These are phyloP conservation scores for Scleromitrula shiraiana DNA, from an alignment of 2,329 filamentous ascomycete species.

Conservation along the genomic window DNA sequence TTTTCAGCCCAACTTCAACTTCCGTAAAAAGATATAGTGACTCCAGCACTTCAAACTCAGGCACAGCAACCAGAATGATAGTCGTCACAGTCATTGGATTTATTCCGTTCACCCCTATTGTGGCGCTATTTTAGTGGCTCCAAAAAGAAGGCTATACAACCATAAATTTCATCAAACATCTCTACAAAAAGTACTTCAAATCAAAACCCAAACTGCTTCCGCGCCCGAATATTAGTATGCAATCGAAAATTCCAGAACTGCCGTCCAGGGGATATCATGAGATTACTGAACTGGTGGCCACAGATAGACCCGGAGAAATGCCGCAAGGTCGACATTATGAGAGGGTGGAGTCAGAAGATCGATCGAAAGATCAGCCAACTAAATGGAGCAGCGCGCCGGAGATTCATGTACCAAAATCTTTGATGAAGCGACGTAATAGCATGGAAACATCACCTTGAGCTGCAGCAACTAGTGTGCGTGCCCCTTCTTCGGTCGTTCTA, in stretches of 20 bases:
- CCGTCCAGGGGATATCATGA: not conserved
- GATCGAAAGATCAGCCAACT: not conserved
- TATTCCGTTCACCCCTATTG: too few relatives aligned
- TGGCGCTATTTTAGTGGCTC: too few relatives aligned
- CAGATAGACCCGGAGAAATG: not conserved
- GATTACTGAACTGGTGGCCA: not conserved
- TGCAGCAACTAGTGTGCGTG: constrained; percentile 35
- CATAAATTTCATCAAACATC: too few relatives aligned
- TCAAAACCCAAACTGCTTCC: too few relatives aligned
- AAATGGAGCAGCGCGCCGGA: not conserved
- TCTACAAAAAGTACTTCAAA: too few relatives aligned
- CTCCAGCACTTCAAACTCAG: too few relatives aligned
- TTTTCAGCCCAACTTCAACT: too few relatives aligned
- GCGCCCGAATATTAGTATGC: too few relatives aligned
- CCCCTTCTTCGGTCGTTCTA: constrained; percentile 40
- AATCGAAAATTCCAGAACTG: not conserved
- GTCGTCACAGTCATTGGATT: too few relatives aligned
- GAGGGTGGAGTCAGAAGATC: not conserved
- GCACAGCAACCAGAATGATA: too few relatives aligned
- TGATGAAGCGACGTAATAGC: not conserved
- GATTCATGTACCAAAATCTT: not conserved
- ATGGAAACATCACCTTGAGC: constrained; percentile 15
- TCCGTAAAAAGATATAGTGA: too few relatives aligned
- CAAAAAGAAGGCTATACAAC: too few relatives aligned
- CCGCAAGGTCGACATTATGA: not conserved